A percentile compares a stretch with the other conserved stretches of the same genome.
These are phyloP conservation scores for Geranomyces variabilis DNA, from an alignment of 192 early-diverging fungal genomes.

Conservation along the genomic window DNA sequence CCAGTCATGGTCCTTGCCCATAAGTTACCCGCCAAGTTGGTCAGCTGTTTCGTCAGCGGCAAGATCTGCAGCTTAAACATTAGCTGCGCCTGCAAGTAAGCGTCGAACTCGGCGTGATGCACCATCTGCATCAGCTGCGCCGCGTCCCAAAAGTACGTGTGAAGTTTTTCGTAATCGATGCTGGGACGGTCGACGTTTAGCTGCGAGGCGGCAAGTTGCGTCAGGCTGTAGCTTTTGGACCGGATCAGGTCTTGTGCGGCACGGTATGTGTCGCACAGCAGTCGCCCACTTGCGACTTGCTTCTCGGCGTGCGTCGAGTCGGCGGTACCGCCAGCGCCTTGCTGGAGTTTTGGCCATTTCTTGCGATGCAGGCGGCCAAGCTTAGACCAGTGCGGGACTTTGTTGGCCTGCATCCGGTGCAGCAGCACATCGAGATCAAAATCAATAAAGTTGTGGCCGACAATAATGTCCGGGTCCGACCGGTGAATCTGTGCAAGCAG, in stretches of 20 bases:
- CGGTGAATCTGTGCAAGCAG: constrained; percentile 75
- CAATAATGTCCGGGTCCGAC: constrained; percentile 89
- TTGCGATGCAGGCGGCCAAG: constrained; percentile 84
- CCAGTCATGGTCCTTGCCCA: constrained; percentile 91
- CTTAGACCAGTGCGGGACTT: constrained; percentile 79
- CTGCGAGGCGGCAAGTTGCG: constrained; percentile 73
- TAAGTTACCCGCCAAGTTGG: constrained; percentile 90
- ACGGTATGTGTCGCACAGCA: constrained; percentile 93
- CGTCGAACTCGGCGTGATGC: constrained; percentile 81
- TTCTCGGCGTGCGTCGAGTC: constrained; percentile 79
- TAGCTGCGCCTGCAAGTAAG: constrained; percentile 75
- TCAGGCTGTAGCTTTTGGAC: constrained; percentile 84
- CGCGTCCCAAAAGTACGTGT: constrained; percentile 66
- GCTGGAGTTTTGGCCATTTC: constrained; percentile 82
- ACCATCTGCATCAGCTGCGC: constrained; percentile 70
- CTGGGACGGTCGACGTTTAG: constrained; percentile 80
- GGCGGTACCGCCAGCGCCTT: constrained; percentile 76
- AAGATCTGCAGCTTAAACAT: constrained; percentile 89
- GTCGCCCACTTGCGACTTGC: constrained; percentile 77
- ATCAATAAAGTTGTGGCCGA: constrained; percentile 96
- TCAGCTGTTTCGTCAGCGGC: constrained; percentile 90
- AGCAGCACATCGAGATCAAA: constrained; percentile 92
- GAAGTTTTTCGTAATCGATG: constrained; percentile 80
- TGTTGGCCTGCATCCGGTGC: constrained; percentile 87
- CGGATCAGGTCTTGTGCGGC: constrained; percentile 80